A percentile compares a stretch with the other conserved stretches of the same genome.
Evolutionary conservation across 306 rosid genomes (phyloP).

Genomic region (Trifolium fragiferum): DNA sequence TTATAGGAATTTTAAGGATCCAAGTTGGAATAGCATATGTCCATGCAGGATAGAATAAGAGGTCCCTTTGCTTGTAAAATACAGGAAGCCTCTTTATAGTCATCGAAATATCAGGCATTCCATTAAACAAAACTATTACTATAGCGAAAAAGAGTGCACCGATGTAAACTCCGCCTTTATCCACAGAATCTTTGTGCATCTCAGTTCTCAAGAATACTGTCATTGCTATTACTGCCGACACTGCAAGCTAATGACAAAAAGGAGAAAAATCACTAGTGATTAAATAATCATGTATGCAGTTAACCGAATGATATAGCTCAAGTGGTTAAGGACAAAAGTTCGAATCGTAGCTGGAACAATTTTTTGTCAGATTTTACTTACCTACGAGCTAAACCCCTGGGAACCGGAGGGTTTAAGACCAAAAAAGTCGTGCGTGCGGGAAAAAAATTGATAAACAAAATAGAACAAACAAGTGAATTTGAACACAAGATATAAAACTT

Average conservation of each 20-base stretch:
- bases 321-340: no score
- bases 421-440: background rate
- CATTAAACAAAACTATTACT: slow-evolving; percentile 31
- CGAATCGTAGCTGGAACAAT: no score
- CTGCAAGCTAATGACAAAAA: slow-evolving; percentile 32
- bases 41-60: slow-evolving; percentile 64
- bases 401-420: background rate
- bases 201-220: slow-evolving; percentile 69
- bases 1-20: slow-evolving; percentile 57
- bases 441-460: background rate
- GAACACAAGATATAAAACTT: background rate
- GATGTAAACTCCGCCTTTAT: slow-evolving; percentile 55
- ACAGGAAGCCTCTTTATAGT: slow-evolving; percentile 60
- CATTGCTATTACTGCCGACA: slow-evolving; percentile 51
- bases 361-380: no score
- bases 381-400: no score
- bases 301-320: no score
- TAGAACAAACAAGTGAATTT: no score
- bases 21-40: slow-evolving; percentile 57
- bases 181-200: slow-evolving; percentile 51
- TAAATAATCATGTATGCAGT: background rate
- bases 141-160: slow-evolving; percentile 28
- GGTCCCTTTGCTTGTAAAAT: slow-evolving; percentile 67
- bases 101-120: slow-evolving; percentile 57
- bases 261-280: slow-evolving; percentile 41